These are phyloP conservation scores for Gossypium aridum DNA, from an alignment of 441 rosid genomes.

Conservation along the genomic window DNA sequence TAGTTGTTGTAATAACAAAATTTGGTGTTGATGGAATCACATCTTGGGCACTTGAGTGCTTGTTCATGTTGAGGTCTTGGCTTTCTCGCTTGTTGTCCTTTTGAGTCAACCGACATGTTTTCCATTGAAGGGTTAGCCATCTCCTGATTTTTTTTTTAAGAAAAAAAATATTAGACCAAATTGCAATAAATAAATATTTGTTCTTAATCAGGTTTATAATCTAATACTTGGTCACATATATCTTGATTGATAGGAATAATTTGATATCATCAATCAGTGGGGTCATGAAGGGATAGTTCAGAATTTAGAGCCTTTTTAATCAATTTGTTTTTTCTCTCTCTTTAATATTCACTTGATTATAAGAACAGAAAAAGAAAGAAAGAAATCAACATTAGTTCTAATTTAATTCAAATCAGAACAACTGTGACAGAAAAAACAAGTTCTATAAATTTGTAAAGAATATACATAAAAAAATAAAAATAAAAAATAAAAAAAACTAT, in stretches of 20 bases:
- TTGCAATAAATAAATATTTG: not conserved
- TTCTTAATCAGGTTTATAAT: not conserved
- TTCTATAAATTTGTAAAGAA: no score
- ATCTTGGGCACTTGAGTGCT: conserved; percentile 75
- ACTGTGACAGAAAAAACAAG: no score
- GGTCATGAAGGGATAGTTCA: not conserved
- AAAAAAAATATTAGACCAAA: not conserved
- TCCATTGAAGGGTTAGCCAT: conserved; percentile 41
- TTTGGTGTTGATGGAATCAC: conserved; percentile 88
- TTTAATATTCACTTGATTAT: not conserved
- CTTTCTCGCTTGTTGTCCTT: conserved; percentile 44
- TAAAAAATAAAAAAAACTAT: not conserved
- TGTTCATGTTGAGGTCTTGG: conserved; percentile 70
- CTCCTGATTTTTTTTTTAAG: conserved; percentile 25
- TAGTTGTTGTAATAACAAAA: conserved; percentile 97
- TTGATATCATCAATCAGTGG: not conserved
- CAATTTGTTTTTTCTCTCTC: not conserved
- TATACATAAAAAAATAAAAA: no score
- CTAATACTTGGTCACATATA: not conserved
- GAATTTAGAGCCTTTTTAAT: not conserved
- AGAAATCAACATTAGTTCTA: not conserved
- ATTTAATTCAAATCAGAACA: not conserved
- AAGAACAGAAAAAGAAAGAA: not conserved
- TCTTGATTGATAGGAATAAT: not conserved
- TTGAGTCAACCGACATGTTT: conserved; percentile 45